Base-by-base conservation (phyloP, 202 grass and related monocot genomes). In the Panicum virgatum region DNA sequence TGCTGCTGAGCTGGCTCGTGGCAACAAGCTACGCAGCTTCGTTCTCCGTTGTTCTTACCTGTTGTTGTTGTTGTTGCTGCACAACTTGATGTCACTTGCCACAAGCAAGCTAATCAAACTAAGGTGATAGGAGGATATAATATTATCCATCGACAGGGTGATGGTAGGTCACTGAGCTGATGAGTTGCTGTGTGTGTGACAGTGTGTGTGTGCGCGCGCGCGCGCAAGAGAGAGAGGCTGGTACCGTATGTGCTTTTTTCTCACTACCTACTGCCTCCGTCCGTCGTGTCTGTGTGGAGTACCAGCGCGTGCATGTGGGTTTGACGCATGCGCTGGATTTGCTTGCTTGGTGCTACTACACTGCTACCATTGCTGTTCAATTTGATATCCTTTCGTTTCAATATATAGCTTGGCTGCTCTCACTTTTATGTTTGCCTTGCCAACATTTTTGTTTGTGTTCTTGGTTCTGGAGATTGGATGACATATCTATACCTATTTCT, bases 211-310 rank as follows among this genome's bases (percentile, higher is more conserved):
- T n/a, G 18, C 29, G n/a, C n/a, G n/a, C n/a, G n/a, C n/a, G n/a
- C n/a, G n/a, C n/a, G n/a, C n/a, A n/a, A n/a, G 44, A 66, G 73
- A 16, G 20, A 34, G 83, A 82, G 79, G 85, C 68, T 87, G 79
- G 79, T 82, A 69, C 78, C 10, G 79, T 82, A 79, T 87, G 78
- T 44, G 43, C 11, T 71, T 87, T 77, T 87, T 78, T 70, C 62
- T 34, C 62, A 61, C 79, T 36, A 72, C 79, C 85, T 69, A 78
- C 65, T 65, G 79, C 65, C 78, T 62, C 73, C 73, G 65, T 78
- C 30, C 29, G 22, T 23, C 39, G 61, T 82, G 53, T 50, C 50
- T 72, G 51, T 81, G 66, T 72, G 42, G 67, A 29, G 79, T 82
- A 42, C 77, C 48, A 63, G 77, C 29, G 78, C 51, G 50, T 80